Conservation (phyloP, 768 basidiomycete genomes). For the Naganishia kalamii region DNA sequence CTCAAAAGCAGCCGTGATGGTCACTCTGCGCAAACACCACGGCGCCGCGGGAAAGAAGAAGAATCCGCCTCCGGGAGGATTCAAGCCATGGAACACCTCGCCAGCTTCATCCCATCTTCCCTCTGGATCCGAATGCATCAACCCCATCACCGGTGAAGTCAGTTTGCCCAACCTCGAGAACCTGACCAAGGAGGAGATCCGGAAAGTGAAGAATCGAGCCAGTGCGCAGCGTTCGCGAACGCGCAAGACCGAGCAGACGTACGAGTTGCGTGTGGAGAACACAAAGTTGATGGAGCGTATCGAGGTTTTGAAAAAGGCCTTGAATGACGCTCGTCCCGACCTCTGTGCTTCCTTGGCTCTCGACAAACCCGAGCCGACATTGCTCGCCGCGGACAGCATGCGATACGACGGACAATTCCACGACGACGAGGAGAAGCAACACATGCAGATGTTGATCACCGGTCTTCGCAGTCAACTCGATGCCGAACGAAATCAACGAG, state of each 20-base stretch:
- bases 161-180: constrained; percentile 21
- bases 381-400: not conserved
- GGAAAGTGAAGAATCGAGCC: constrained; percentile 27
- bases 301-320: constrained; percentile 10
- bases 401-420: not conserved
- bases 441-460: constrained; percentile 21
- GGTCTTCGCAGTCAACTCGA: constrained; percentile 17
- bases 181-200: constrained; percentile 27
- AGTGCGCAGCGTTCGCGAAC: constrained; percentile 21
- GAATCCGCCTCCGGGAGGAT: constrained; percentile 20
- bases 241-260: constrained; percentile 19
- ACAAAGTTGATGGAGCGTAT: constrained; percentile 19
- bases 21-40: not conserved
- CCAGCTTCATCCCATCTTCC: constrained; percentile 24
- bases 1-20: not conserved
- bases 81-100: constrained; percentile 27
- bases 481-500: constrained; percentile 13
- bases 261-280: constrained; percentile 20
- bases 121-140: constrained; percentile 24
- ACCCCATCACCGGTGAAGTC: constrained; percentile 26
- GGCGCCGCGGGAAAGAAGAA: constrained; percentile 19
- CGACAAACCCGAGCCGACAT: not conserved
- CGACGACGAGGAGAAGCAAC: constrained; percentile 21
- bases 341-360: constrained; percentile 1
- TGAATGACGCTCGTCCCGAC: not conserved